Evolutionary conservation across 202 grass and related monocot species (phyloP).

Genomic region (Cymbopogon flexuosus): DNA sequence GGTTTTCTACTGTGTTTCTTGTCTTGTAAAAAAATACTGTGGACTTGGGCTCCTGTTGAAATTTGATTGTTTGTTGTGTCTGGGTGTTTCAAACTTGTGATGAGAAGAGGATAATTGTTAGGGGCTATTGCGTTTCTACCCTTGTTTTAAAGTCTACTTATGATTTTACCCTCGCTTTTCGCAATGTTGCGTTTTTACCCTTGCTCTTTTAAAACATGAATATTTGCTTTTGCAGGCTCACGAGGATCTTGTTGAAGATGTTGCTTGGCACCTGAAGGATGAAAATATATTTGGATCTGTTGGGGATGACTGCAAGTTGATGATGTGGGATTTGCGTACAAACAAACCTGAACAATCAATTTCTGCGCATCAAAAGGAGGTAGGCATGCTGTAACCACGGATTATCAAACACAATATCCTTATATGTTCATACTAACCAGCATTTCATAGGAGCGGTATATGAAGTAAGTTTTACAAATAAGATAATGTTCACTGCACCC

Average conservation of each 20-base stretch:
- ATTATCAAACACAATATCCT: neutral
- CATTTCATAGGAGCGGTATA: neutral
- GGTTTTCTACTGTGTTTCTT: neutral
- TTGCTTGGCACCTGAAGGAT: conserved; percentile 82
- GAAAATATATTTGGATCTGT: conserved; percentile 83
- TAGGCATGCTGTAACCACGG: conserved; percentile 23
- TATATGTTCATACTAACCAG: neutral
- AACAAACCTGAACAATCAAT: conserved; percentile 56
- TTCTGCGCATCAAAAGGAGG: conserved; percentile 73
- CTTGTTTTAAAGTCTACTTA: too few species aligned
- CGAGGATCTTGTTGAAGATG: conserved; percentile 77
- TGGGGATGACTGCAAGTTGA: conserved; percentile 87
- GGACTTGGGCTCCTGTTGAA: neutral
- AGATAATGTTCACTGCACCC: neutral
- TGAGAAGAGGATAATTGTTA: neutral
- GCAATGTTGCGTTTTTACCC: too few species aligned
- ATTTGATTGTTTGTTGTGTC: neutral
- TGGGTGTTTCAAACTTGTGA: neutral
- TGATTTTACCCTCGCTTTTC: too few species aligned
- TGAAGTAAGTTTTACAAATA: neutral
- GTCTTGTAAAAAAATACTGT: neutral
- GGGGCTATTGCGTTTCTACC: too few species aligned
- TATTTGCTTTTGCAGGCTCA: conserved; percentile 61
- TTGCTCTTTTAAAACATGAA: too few species aligned
- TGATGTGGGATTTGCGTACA: conserved; percentile 89